Percentiles rank a stretch among this genome's conserved stretches.
Evolutionary conservation across 208 protist species (phyloP).

Genomic region (Leishmania aethiopica): DNA sequence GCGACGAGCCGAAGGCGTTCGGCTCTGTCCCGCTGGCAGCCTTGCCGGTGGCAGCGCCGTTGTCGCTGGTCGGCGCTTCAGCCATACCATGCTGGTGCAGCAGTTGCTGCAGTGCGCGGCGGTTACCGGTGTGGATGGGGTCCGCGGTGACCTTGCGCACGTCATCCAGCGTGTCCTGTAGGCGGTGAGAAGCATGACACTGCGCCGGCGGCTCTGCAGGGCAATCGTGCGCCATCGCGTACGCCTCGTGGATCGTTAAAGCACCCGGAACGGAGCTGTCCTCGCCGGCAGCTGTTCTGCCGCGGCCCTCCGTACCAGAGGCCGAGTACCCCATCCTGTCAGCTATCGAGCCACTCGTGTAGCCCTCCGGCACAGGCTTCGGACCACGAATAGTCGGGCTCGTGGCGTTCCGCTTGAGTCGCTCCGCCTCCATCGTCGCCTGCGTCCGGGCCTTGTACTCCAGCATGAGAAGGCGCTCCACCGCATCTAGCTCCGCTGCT

Average conservation of each 20-base stretch:
- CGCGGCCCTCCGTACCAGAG: constrained; percentile 12
- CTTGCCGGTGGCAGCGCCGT: constrained; percentile 5
- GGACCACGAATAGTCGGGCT: constrained; percentile 41
- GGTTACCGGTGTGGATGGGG: constrained; percentile 63
- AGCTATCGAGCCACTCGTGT: constrained; percentile 9
- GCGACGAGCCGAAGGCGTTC: constrained; percentile 44
- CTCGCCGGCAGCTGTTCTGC: constrained; percentile 7
- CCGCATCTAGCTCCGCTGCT: constrained; percentile 78
- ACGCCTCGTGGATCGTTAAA: constrained; percentile 61
- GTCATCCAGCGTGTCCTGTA: constrained; percentile 77
- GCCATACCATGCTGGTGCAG: constrained; percentile 32
- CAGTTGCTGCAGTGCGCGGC: constrained; percentile 37
- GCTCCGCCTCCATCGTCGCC: constrained; percentile 65
- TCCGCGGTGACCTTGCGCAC: constrained; percentile 67
- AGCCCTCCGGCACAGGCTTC: constrained; percentile 43
- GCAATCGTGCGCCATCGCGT: constrained; percentile 63
- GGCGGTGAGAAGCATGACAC: constrained; percentile 71
- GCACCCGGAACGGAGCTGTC: constrained; percentile 19
- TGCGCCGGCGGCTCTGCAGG: constrained; percentile 71
- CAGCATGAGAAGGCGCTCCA: constrained; percentile 87
- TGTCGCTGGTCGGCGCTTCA: constrained; percentile 9
- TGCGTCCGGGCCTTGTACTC: constrained; percentile 86
- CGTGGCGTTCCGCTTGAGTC: constrained; percentile 30
- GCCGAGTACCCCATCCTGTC: neutral
- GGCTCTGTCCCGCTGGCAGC: constrained; percentile 3